Percentiles rank a stretch among this genome's conserved stretches.
These are phyloP conservation scores for Boletus sensibilis DNA, from an alignment of 768 basidiomycete genomes.

Conservation along the genomic window DNA sequence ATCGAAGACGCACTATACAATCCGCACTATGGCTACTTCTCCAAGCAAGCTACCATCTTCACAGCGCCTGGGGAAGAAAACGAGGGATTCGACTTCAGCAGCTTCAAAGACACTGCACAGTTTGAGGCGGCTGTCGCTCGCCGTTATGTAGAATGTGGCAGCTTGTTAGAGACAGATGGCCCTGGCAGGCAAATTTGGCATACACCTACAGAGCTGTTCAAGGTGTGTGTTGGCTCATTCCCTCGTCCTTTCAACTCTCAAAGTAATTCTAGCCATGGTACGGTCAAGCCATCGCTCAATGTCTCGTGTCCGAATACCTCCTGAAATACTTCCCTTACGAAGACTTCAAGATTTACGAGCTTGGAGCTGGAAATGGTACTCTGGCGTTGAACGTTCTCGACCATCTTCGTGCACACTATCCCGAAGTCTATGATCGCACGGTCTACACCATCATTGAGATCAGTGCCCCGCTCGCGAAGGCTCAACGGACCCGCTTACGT, in stretches of 20 bases:
- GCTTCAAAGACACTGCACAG: conserved; percentile 63
- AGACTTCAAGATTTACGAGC: conserved; percentile 94
- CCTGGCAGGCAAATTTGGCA: conserved; percentile 95
- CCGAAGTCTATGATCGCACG: conserved; percentile 91
- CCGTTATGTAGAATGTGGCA: conserved; percentile 72
- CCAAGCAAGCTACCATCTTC: conserved; percentile 90
- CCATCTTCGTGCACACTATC: conserved; percentile 71
- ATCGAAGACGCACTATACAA: conserved; percentile 98
- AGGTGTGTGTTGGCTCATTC: conserved; percentile 47
- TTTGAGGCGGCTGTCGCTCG: conserved; percentile 82
- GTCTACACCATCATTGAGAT: conserved; percentile 96
- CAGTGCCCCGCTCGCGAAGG: conserved; percentile 68
- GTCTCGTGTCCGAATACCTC: conserved; percentile 88
- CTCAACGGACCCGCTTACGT: conserved; percentile 68
- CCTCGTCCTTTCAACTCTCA: conserved; percentile 5
- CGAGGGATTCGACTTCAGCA: conserved; percentile 63
- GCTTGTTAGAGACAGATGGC: conserved; percentile 53
- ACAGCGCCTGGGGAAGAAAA: conserved; percentile 47
- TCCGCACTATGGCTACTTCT: conserved; percentile 96
- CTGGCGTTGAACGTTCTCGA: conserved; percentile 87
- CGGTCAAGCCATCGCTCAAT: conserved; percentile 85
- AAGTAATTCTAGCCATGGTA: conserved; percentile 75
- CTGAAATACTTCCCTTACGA: conserved; percentile 95
- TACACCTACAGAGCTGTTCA: conserved; percentile 96
- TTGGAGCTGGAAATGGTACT: conserved; percentile 97